Evolutionary conservation across 2,329 filamentous ascomycete species (phyloP).

Genomic region (Akanthomyces dipterigenus): DNA sequence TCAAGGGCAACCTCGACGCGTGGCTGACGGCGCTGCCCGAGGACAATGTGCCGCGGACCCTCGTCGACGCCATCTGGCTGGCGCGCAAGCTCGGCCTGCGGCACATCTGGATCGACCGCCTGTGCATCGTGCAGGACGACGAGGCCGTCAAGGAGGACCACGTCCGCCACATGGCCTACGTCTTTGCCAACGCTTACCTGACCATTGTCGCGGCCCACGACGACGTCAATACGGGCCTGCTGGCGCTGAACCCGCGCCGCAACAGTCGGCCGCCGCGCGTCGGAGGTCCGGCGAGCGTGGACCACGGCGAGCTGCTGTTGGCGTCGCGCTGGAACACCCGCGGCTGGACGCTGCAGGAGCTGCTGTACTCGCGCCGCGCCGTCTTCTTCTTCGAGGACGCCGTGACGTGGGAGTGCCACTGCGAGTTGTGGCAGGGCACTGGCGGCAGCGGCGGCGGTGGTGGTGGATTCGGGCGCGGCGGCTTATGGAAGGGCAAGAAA

Average conservation of each 20-base stretch:
- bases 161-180: constrained; percentile 36
- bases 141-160: constrained; percentile 32
- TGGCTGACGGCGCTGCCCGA: constrained; percentile 31
- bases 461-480: neutral
- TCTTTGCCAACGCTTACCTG: constrained; percentile 39
- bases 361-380: constrained; percentile 34
- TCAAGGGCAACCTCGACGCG: constrained; percentile 30
- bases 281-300: constrained; percentile 16
- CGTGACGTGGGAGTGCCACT: constrained; percentile 41
- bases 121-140: constrained; percentile 41
- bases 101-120: constrained; percentile 40
- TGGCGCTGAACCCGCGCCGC: constrained; percentile 29
- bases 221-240: constrained; percentile 31
- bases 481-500: constrained; percentile 18
- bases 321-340: constrained; percentile 33
- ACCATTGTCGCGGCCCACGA: constrained; percentile 38
- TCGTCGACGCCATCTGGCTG: constrained; percentile 39
- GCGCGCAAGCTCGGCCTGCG: constrained; percentile 35
- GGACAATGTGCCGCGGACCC: constrained; percentile 32
- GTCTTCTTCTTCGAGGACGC: constrained; percentile 38
- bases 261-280: constrained; percentile 20
- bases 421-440: constrained; percentile 34
- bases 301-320: constrained; percentile 33
- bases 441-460: neutral
- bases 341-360: constrained; percentile 39